phyloP scores from a whole-genome alignment of 495 filamentous ascomycete genomes.

The Penicillium egyptiacum region DNA sequence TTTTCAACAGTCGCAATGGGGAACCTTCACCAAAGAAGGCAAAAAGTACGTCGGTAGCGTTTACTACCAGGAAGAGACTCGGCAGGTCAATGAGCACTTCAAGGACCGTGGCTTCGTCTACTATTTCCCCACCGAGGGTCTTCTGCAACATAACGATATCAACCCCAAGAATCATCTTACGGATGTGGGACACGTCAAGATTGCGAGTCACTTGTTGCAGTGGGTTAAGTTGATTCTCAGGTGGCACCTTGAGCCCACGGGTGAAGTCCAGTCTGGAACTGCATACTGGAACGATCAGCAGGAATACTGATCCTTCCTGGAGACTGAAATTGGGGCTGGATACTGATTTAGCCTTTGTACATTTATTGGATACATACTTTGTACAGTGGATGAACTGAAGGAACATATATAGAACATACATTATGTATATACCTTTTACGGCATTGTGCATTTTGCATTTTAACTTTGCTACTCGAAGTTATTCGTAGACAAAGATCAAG shows the following conservation, averaged over 20 bases:
- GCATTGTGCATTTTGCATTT: background rate
- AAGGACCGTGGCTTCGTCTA: slow-evolving; percentile 59
- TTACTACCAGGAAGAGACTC: slow-evolving; percentile 53
- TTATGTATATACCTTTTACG: background rate
- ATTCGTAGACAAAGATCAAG: too few species aligned
- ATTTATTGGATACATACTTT: background rate
- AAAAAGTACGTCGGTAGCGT: slow-evolving; percentile 53
- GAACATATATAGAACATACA: background rate
- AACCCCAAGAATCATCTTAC: slow-evolving; percentile 63
- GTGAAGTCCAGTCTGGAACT: slow-evolving; percentile 65
- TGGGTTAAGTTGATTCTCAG: slow-evolving; percentile 54
- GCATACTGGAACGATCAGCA: slow-evolving; percentile 60
- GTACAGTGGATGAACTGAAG: background rate
- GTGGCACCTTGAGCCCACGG: slow-evolving; percentile 61
- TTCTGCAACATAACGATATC: slow-evolving; percentile 70
- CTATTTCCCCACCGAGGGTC: slow-evolving; percentile 67
- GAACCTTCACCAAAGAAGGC: slow-evolving; percentile 52
- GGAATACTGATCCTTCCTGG: slow-evolving; percentile 35
- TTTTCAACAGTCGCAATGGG: slow-evolving; percentile 57
- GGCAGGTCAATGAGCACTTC: slow-evolving; percentile 57
- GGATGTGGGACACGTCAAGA: slow-evolving; percentile 66
- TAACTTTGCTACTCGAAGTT: background rate
- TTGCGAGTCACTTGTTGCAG: slow-evolving; percentile 65
- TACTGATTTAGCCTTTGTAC: background rate
- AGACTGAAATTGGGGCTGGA: background rate